Percentiles rank a stretch among this genome's conserved stretches.
These are phyloP conservation scores for Thielaviopsis euricoi DNA, from an alignment of 2,329 filamentous ascomycete genomes.

Conservation along the genomic window DNA sequence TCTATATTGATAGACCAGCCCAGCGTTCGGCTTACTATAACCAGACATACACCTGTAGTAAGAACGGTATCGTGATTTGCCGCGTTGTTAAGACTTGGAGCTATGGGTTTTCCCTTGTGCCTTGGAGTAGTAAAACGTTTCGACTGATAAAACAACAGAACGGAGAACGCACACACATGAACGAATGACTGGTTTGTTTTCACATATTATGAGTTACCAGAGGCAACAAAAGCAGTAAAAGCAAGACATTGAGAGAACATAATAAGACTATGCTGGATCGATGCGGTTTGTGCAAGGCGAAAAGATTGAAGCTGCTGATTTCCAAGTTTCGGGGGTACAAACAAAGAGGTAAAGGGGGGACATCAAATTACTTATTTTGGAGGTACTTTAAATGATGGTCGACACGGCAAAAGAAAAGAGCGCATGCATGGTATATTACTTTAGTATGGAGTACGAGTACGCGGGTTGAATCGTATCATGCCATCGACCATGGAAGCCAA, in stretches of 20 bases:
- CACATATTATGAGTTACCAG: not conserved
- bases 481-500: not conserved
- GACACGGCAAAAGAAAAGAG: not conserved
- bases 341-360: not conserved
- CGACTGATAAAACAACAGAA: not conserved
- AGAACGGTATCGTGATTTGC: too few species aligned
- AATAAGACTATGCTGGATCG: not conserved
- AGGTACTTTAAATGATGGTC: not conserved
- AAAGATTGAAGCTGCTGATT: not conserved
- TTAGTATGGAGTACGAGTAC: not conserved
- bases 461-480: not conserved
- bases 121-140: not conserved
- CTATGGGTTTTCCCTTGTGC: not conserved
- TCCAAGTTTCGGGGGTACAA: not conserved
- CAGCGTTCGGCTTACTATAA: not conserved
- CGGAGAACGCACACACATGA: too few species aligned
- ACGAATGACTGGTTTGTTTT: not conserved
- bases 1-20: not conserved
- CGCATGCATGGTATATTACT: not conserved
- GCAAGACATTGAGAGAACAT: not conserved
- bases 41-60: too few species aligned
- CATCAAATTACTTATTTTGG: not conserved
- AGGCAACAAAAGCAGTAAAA: not conserved
- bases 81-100: too few species aligned
- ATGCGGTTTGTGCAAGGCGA: not conserved